Evolutionary conservation across 306 rosid genomes (phyloP).

Genomic region (Myrica gale): DNA sequence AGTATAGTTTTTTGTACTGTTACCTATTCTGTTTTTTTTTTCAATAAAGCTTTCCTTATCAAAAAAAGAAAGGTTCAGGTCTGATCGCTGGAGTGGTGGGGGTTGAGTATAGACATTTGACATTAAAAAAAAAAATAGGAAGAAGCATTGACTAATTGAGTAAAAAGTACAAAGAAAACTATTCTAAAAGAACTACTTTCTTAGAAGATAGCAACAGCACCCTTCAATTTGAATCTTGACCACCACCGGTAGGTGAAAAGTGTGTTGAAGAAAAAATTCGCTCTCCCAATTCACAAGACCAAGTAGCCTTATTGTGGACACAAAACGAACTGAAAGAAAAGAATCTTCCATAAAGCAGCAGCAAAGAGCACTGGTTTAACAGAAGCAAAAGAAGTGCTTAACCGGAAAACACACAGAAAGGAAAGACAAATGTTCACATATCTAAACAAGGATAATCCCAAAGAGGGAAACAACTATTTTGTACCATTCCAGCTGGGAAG

Average conservation of each 20-base stretch:
- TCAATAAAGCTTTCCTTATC: too few relatives aligned
- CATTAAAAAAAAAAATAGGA: not conserved
- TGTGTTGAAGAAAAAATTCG: not conserved
- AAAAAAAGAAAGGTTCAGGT: too few relatives aligned
- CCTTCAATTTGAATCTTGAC: conserved; percentile 11
- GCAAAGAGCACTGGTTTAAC: not conserved
- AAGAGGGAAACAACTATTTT: not conserved
- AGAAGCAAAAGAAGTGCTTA: too few relatives aligned
- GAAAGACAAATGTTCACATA: not conserved
- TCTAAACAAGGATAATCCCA: not conserved
- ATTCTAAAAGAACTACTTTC: not conserved
- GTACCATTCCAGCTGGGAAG: not conserved
- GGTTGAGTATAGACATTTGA: not conserved
- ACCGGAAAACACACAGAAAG: not conserved
- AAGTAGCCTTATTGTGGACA: not conserved
- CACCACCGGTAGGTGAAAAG: conserved; percentile 8
- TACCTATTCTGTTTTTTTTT: too few relatives aligned
- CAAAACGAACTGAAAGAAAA: not conserved
- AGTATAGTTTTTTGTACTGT: too few relatives aligned
- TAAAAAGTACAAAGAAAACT: not conserved
- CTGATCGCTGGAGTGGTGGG: not conserved
- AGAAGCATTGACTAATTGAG: not conserved
- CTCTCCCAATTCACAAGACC: not conserved
- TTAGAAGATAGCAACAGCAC: conserved; percentile 6
- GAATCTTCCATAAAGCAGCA: not conserved